Conservation (phyloP, 2,329 filamentous ascomycete species). For the Microsporum ferrugineum region DNA sequence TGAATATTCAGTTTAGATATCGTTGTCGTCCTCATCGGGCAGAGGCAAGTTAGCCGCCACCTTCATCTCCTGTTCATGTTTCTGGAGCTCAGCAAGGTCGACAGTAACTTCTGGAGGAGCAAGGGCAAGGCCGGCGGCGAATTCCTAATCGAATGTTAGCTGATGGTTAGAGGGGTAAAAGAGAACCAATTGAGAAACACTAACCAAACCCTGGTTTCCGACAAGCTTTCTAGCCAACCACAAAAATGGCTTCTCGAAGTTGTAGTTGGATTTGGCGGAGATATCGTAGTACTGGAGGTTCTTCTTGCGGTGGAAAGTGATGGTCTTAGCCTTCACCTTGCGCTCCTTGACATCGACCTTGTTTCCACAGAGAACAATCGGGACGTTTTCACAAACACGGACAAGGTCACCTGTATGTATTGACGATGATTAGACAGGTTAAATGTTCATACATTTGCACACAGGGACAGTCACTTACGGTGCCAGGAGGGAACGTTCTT, state of each 20-base stretch:
- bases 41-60: constrained; percentile 71
- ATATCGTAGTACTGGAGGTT: constrained; percentile 99
- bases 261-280: constrained; percentile 93
- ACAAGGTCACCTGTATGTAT: constrained; percentile 67
- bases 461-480: constrained; percentile 46
- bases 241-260: constrained; percentile 96
- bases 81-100: constrained; percentile 66
- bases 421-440: not conserved
- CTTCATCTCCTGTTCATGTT: constrained; percentile 84
- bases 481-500: constrained; percentile 99
- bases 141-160: constrained; percentile 53
- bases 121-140: constrained; percentile 88
- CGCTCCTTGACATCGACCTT: constrained; percentile 99
- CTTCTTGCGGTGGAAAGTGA: constrained; percentile 99
- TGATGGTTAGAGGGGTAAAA: constrained; percentile 15
- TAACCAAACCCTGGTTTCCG: constrained; percentile 74
- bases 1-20: constrained; percentile 30
- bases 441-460: too few species aligned
- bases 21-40: constrained; percentile 82
- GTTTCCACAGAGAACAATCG: constrained; percentile 95
- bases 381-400: constrained; percentile 97
- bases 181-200: constrained; percentile 23
- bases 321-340: constrained; percentile 99
- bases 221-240: constrained; percentile 98
- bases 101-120: constrained; percentile 87